These are phyloP conservation scores for Silene latifolia DNA, from an alignment of 148 eudicot genomes.

Conservation along the genomic window DNA sequence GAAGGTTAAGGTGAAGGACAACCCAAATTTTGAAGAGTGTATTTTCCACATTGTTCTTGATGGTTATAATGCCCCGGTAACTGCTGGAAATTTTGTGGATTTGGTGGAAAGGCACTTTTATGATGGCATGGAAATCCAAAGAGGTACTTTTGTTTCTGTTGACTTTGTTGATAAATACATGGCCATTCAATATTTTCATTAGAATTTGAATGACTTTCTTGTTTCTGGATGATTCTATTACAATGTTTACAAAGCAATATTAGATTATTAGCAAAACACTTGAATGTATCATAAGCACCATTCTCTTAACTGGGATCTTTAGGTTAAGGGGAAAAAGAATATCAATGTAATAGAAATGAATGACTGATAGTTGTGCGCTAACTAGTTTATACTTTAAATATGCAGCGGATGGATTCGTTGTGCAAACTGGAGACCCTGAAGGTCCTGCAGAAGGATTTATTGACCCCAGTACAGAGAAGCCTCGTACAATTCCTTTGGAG, in stretches of 20 bases:
- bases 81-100: conserved; percentile 94
- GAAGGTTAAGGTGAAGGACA: conserved; percentile 99
- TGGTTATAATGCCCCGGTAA: conserved; percentile 96
- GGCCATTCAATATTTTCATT: too few relatives aligned
- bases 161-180: too few relatives aligned
- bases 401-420: conserved; percentile 99
- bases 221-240: too few relatives aligned
- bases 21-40: conserved; percentile 79
- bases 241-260: too few relatives aligned
- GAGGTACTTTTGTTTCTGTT: conserved; percentile 42
- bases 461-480: conserved; percentile 96
- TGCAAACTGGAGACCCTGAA: conserved; percentile 98
- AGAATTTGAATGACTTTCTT: too few relatives aligned
- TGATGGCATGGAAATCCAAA: conserved; percentile 99
- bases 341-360: not conserved
- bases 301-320: too few relatives aligned
- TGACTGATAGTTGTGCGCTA: not conserved
- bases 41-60: conserved; percentile 86
- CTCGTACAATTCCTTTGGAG: conserved; percentile 86
- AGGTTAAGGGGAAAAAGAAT: not conserved
- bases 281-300: too few relatives aligned
- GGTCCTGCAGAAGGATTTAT: conserved; percentile 98
- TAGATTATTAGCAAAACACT: too few relatives aligned
- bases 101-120: conserved; percentile 90
- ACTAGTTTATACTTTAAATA: conserved; percentile 6